phyloP scores from a whole-genome alignment of 2,329 filamentous ascomycete genomes.

The Sclerotinia spermophila region DNA sequence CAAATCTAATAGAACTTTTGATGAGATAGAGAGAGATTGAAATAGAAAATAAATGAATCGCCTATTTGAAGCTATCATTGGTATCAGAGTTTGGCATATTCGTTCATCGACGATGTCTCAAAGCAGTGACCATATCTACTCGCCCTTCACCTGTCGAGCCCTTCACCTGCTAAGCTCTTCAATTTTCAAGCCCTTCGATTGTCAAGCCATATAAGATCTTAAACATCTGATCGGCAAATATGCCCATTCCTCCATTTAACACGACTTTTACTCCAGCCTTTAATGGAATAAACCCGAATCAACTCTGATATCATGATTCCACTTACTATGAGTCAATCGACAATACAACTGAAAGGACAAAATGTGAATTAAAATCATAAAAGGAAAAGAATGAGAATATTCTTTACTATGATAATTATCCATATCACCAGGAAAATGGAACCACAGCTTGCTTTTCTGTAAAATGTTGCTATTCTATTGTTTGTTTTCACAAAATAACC shows the following conservation, averaged over 20 bases:
- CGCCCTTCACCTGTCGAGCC: neutral
- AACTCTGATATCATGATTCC: neutral
- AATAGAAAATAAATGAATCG: no score
- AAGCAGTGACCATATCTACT: neutral
- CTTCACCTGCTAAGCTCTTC: no score
- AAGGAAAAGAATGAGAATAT: neutral
- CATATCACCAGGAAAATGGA: neutral
- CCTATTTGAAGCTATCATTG: neutral
- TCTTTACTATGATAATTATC: neutral
- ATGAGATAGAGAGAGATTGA: neutral
- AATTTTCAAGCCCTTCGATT: neutral
- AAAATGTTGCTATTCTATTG: neutral
- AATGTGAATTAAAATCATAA: neutral
- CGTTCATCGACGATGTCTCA: neutral
- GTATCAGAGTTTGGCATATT: neutral
- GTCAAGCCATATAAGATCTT: neutral
- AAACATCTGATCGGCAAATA: neutral
- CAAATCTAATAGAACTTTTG: neutral
- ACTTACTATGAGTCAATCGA: neutral
- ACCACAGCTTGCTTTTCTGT: neutral
- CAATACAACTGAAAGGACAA: neutral
- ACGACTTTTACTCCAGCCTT: neutral
- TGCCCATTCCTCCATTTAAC: neutral
- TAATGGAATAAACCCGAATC: neutral
- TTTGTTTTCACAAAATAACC: neutral